phyloP scores from a whole-genome alignment of 306 rosid genomes.

The Begonia peltatifolia region DNA sequence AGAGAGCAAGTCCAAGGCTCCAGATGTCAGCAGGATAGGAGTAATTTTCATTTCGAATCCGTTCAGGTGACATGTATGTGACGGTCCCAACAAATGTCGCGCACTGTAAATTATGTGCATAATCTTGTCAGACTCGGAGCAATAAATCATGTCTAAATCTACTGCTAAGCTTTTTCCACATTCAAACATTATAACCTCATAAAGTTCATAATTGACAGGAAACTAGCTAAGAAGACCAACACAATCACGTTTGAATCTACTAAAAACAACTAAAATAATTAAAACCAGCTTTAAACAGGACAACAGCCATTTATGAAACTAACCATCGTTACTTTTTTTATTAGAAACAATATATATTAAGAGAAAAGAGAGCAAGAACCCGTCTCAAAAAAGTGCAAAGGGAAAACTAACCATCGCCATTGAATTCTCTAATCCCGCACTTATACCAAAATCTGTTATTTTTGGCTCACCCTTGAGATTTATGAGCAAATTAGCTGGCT shows the following conservation, averaged over 20 bases:
- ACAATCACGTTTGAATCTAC: no score
- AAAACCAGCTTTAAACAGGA: no score
- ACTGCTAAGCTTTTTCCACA: no score
- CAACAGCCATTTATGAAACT: no score
- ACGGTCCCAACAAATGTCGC: conserved; percentile 97
- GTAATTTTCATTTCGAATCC: conserved; percentile 85
- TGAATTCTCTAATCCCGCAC: conserved; percentile 95
- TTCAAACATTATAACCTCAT: no score
- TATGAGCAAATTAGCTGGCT: conserved; percentile 86
- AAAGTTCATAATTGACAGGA: no score
- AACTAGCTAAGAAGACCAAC: background rate
- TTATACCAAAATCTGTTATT: conserved; percentile 91
- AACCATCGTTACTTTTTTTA: no score
- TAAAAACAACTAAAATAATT: no score
- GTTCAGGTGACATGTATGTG: conserved; percentile 96
- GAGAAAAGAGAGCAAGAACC: no score
- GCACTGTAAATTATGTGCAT: conserved; percentile 38
- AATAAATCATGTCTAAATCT: no score
- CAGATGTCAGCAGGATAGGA: conserved; percentile 98
- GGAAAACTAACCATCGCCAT: conserved; percentile 74
- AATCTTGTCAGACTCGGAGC: conserved; percentile 1
- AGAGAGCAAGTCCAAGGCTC: conserved; percentile 97
- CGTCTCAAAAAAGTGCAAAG: background rate
- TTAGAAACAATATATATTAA: no score
- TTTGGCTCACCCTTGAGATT: conserved; percentile 96